Conservation (phyloP, 306 rosid genomes). For the Dalbergia oliveri region DNA sequence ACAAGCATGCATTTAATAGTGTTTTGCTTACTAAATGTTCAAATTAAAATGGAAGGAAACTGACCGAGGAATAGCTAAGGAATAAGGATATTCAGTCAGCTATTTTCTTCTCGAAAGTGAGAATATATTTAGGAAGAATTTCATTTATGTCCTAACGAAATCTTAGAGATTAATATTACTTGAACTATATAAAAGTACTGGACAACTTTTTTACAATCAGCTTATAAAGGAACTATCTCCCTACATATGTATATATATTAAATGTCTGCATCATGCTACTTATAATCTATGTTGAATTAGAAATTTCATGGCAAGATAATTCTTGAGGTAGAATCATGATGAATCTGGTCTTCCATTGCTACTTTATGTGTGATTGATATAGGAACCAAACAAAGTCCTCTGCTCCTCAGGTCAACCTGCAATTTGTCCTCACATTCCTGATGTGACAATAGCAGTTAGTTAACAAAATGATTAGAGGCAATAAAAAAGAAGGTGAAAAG, state of each 20-base stretch:
- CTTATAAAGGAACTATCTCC: background rate
- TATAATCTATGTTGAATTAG: conserved; percentile 18
- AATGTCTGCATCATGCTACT: background rate
- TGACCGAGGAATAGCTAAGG: background rate
- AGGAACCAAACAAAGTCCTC: conserved; percentile 49
- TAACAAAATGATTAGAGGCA: background rate
- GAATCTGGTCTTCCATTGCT: conserved; percentile 42
- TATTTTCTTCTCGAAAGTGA: background rate
- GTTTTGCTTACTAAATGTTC: too few species aligned
- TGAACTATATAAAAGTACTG: conserved; percentile 3
- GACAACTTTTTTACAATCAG: background rate
- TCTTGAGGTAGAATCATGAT: conserved; percentile 31
- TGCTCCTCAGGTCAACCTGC: conserved; percentile 42
- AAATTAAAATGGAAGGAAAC: background rate
- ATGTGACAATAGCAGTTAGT: background rate
- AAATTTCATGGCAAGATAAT: conserved; percentile 16
- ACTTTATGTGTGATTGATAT: conserved; percentile 40
- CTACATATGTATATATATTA: background rate
- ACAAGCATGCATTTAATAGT: too few species aligned
- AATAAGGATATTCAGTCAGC: background rate
- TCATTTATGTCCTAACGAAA: conserved; percentile 14
- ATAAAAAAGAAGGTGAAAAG: background rate
- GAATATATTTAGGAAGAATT: background rate
- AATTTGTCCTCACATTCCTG: conserved; percentile 39
- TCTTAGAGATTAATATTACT: conserved; percentile 9